Conservation (phyloP, 2,329 filamentous ascomycete species). For the Chlorencoelia australis region DNA sequence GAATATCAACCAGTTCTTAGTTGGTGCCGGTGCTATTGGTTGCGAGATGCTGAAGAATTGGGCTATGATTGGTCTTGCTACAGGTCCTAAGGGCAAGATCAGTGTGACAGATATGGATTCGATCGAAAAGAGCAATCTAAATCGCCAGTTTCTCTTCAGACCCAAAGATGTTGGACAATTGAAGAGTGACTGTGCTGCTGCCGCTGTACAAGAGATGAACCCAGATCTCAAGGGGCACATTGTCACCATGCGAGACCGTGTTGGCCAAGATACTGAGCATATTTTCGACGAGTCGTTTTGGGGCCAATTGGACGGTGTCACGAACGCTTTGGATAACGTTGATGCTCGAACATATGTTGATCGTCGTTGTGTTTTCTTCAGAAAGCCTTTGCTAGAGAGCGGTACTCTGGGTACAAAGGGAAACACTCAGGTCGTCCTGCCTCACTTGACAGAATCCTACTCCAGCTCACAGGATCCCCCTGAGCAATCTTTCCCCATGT, state of each 20-base stretch:
- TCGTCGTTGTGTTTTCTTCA: conserved; percentile 94
- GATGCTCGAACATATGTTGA: conserved; percentile 96
- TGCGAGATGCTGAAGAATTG: conserved; percentile 99
- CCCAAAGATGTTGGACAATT: conserved; percentile 86
- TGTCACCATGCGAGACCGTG: conserved; percentile 73
- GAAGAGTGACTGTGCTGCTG: conserved; percentile 91
- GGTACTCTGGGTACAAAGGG: conserved; percentile 98
- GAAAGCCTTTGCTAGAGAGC: conserved; percentile 90
- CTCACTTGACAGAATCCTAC: conserved; percentile 88
- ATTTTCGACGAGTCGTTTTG: conserved; percentile 94
- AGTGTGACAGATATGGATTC: conserved; percentile 96
- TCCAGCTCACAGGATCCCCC: conserved; percentile 94
- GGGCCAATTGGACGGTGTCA: conserved; percentile 78
- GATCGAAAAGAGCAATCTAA: conserved; percentile 97
- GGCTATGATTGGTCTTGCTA: conserved; percentile 94
- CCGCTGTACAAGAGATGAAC: conserved; percentile 91
- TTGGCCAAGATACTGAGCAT: conserved; percentile 84
- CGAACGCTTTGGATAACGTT: conserved; percentile 95
- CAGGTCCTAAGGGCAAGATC: conserved; percentile 80
- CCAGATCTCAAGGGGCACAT: conserved; percentile 85
- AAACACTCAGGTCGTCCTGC: conserved; percentile 93
- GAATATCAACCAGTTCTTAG: conserved; percentile 85
- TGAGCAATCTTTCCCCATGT: conserved; percentile 99
- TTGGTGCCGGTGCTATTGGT: conserved; percentile 92
- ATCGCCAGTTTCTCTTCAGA: conserved; percentile 93